A percentile compares a stretch with the other conserved stretches of the same genome.
phyloP scores from a whole-genome alignment of 208 protist species.

The Herpetomonas muscarum region DNA sequence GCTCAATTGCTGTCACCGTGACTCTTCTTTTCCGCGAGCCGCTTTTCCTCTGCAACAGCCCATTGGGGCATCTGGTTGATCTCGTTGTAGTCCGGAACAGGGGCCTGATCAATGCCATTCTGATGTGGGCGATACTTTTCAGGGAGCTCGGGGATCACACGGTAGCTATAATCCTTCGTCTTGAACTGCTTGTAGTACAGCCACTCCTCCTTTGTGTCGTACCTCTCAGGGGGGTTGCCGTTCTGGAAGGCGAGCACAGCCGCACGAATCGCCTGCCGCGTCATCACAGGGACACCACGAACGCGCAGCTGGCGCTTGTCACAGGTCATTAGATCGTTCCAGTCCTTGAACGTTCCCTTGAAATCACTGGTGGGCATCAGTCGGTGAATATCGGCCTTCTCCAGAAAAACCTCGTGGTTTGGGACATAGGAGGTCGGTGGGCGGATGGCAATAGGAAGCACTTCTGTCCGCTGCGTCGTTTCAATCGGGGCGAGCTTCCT shows the following conservation, averaged over 20 bases:
- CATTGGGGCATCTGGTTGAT: slow-evolving; percentile 89
- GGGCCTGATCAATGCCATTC: slow-evolving; percentile 85
- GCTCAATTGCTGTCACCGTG: not conserved
- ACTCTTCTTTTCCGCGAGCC: slow-evolving; percentile 29
- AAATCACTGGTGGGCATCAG: slow-evolving; percentile 83
- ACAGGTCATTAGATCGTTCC: slow-evolving; percentile 91
- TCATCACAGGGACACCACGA: slow-evolving; percentile 73
- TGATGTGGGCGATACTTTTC: slow-evolving; percentile 91
- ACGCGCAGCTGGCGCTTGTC: slow-evolving; percentile 72
- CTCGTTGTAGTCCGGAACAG: slow-evolving; percentile 82
- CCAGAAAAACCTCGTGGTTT: slow-evolving; percentile 87
- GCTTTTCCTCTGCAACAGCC: slow-evolving; percentile 79
- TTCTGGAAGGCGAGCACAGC: slow-evolving; percentile 84
- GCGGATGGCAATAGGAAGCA: slow-evolving; percentile 78
- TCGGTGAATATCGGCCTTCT: slow-evolving; percentile 78
- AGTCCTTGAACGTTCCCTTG: slow-evolving; percentile 87
- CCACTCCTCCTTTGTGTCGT: slow-evolving; percentile 90
- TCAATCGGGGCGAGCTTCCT: slow-evolving; percentile 90
- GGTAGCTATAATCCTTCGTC: slow-evolving; percentile 86
- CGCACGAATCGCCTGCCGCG: slow-evolving; percentile 58
- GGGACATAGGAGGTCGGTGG: slow-evolving; percentile 85
- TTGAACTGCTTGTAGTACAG: slow-evolving; percentile 91
- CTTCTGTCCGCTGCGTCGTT: slow-evolving; percentile 62
- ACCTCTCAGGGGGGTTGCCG: slow-evolving; percentile 80
- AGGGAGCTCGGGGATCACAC: slow-evolving; percentile 84